phyloP scores from a whole-genome alignment of 1,139 yeast genomes.

The Meyerozyma elateridarum region DNA sequence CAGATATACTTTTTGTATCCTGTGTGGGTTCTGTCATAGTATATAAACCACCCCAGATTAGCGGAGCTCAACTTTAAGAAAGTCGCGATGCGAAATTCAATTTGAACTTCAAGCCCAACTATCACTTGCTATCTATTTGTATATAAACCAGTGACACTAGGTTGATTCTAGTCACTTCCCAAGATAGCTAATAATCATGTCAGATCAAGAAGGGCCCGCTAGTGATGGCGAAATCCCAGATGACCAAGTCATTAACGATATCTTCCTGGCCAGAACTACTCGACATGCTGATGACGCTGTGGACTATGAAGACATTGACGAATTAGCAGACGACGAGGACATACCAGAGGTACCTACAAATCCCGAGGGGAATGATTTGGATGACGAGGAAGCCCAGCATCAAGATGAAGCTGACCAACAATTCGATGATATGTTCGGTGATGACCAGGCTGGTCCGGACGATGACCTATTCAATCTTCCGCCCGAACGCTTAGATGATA shows the following conservation, averaged over 20 bases:
- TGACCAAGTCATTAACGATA: conserved; percentile 30
- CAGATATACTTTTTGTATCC: too few species aligned
- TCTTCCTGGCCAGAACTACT: conserved; percentile 37
- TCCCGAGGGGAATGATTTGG: conserved; percentile 10
- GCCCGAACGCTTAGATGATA: conserved; percentile 16
- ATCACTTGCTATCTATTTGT: too few species aligned
- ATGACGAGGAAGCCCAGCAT: conserved; percentile 29
- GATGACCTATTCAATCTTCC: conserved; percentile 10
- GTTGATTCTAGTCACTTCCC: too few species aligned
- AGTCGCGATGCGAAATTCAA: too few species aligned
- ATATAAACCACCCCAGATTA: too few species aligned
- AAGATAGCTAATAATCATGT: too few species aligned
- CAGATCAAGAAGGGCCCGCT: not conserved
- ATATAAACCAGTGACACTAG: too few species aligned
- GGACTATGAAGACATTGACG: conserved; percentile 93
- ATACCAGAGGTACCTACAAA: conserved; percentile 18
- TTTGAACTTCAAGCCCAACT: too few species aligned
- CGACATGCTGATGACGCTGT: conserved; percentile 90
- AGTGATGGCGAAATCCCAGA: conserved; percentile 12
- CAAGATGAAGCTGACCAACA: conserved; percentile 39
- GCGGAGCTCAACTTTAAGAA: too few species aligned
- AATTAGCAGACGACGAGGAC: conserved; percentile 84
- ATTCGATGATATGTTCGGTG: conserved; percentile 50
- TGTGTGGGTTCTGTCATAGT: too few species aligned
- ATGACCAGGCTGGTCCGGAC: conserved; percentile 16